Base-by-base conservation (phyloP, 495 filamentous ascomycete species). In the Staphylotrichum tortipilum region DNA sequence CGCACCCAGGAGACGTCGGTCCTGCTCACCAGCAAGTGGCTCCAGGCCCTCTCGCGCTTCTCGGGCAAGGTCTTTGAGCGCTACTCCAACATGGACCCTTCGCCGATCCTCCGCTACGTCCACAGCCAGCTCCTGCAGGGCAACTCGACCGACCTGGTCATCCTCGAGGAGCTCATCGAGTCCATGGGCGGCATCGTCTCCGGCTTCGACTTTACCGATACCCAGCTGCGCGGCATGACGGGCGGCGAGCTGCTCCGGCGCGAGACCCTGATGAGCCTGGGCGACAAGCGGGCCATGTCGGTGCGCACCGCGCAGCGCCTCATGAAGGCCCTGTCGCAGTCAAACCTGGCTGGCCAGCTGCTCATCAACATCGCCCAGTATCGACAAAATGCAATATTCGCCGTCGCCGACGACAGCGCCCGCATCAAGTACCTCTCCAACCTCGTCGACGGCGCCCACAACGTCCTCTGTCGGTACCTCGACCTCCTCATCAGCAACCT, bases 101-200 rank as follows among this genome's bases (percentile, higher is more conserved):
- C 80, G 4, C 94, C 94, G 0, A 75, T 97, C 23, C 73, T 99
- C 37, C 86, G 88, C 63, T 96, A 95, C 57, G 84, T 99, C 34
- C 82, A 84, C 26, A 75, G 83, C 51, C 88, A 95, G 62, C 78
- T 99, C 5, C 77, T 78, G 43, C 76, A 75, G 14, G 88, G 88
- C 50, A 89, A 87, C 55, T 84, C 85, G 1, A 88, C 84, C 14
- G 90, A 95, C 58, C 74, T 97, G 3, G 84, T 94, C 44, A 82
- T 99, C 44, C 64, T 99, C 36, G 83, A 92, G 61, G 84, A 96
- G 56, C 69, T 97, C 33, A 85, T 95, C 39, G 82, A 77, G 26
- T 86, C 86, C 4, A 96, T 97, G 94, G 85, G 86, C 12, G 94
- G 94, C 29, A 87, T 99, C 31, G 81, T 89, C 19, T 81, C 89